Percentiles rank a stretch among this genome's conserved stretches.
Evolutionary conservation across 2,329 filamentous ascomycete genomes (phyloP).

Genomic region (Macroventuria anomochaeta): DNA sequence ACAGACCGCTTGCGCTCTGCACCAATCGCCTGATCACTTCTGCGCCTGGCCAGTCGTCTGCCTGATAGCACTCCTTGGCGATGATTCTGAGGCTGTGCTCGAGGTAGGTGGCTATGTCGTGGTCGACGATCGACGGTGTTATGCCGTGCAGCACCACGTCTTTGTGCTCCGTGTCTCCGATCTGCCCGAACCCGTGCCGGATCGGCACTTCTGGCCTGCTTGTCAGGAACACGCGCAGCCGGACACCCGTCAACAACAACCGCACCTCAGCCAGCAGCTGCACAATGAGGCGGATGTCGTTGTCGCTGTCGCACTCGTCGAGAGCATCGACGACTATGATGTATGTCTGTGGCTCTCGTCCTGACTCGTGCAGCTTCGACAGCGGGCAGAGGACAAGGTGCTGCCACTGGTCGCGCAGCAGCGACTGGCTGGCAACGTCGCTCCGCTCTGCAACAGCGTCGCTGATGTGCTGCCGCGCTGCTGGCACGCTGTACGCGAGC

Average conservation of each 20-base stretch:
- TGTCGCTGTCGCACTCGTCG: constrained; percentile 40
- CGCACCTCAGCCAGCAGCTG: no score
- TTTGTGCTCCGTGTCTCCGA: background rate
- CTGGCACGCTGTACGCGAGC: background rate
- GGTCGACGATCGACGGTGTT: constrained; percentile 17
- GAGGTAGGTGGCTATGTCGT: constrained; percentile 25
- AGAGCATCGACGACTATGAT: constrained; percentile 38
- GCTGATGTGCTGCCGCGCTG: no score
- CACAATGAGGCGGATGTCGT: no score
- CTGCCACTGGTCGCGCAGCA: no score
- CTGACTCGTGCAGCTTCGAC: constrained; percentile 1
- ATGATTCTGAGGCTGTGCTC: constrained; percentile 13
- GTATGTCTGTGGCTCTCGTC: background rate
- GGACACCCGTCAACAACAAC: no score
- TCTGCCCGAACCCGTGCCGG: no score
- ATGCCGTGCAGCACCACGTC: constrained; percentile 7
- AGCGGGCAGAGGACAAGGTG: constrained; percentile 24
- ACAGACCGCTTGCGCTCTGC: constrained; percentile 39
- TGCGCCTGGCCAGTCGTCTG: constrained; percentile 24
- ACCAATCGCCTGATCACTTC: constrained; percentile 28
- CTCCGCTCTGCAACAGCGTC: background rate
- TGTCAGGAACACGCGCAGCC: no score
- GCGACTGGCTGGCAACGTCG: no score
- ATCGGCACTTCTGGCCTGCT: constrained; percentile 27
- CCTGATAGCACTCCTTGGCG: background rate